Percentiles rank a stretch among this genome's conserved stretches.
These are phyloP conservation scores for Tuber microsphaerosporum DNA, from an alignment of 495 filamentous ascomycete species.

Conservation along the genomic window DNA sequence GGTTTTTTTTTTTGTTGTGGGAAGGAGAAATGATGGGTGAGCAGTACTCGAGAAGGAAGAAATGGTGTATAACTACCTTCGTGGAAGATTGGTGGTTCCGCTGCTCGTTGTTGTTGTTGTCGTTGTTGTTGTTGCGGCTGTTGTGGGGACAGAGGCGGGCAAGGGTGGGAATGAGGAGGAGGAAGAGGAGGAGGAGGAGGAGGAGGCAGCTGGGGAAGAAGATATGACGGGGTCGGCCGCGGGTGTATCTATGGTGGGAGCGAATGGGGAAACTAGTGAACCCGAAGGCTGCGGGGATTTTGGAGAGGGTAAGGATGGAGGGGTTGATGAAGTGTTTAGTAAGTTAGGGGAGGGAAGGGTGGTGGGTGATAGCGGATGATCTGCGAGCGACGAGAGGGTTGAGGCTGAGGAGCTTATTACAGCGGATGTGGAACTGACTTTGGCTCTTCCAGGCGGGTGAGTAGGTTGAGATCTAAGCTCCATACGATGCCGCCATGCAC, in stretches of 20 bases:
- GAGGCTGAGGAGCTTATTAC: conserved; percentile 36
- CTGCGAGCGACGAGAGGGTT: conserved; percentile 28
- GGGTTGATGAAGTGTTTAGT: conserved; percentile 14
- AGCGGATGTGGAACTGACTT: conserved; percentile 34
- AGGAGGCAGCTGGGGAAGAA: background rate
- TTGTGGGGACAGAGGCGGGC: conserved; percentile 1
- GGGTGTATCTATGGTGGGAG: conserved; percentile 11
- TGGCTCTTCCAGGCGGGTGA: conserved; percentile 39
- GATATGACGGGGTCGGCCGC: conserved; percentile 3
- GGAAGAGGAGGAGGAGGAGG: background rate
- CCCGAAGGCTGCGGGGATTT: conserved; percentile 15
- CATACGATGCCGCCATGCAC: conserved; percentile 42
- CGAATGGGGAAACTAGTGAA: conserved; percentile 10
- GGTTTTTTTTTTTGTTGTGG: conserved; percentile 26
- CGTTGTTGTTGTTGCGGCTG: conserved; percentile 1
- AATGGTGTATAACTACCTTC: conserved; percentile 41
- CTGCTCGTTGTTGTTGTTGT: conserved; percentile 9
- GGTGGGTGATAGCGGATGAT: conserved; percentile 33
- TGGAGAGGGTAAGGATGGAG: conserved; percentile 9
- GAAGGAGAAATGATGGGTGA: conserved; percentile 36
- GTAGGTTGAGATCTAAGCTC: conserved; percentile 40
- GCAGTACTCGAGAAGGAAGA: conserved; percentile 35
- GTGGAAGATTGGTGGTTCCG: conserved; percentile 33
- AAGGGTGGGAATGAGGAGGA: conserved; percentile 11
- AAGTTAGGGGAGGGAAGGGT: conserved; percentile 23